Conservation (phyloP, 2,329 filamentous ascomycete species). For the Scedosporium boydii region DNA sequence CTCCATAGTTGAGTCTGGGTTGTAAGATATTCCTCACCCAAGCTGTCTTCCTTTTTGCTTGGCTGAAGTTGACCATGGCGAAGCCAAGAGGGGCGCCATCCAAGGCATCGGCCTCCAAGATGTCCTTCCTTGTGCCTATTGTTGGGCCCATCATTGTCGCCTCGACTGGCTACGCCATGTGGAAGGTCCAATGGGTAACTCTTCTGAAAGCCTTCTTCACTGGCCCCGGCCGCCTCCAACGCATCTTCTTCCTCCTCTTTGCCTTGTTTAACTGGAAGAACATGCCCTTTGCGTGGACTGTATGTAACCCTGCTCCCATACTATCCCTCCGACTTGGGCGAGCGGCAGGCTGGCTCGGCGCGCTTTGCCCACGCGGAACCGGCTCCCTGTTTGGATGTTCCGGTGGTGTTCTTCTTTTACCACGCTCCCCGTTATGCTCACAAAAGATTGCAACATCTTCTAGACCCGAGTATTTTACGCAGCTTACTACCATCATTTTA, state of each 20-base stretch:
- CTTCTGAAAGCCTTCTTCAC: slow-evolving; percentile 36
- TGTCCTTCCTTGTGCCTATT: slow-evolving; percentile 21
- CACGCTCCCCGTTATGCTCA: not conserved
- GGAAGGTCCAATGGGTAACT: slow-evolving; percentile 31
- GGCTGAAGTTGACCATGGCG: slow-evolving; percentile 12
- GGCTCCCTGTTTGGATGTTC: too few species aligned
- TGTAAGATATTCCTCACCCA: not conserved
- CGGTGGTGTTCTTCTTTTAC: not conserved
- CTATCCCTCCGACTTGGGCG: too few species aligned
- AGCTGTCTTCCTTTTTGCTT: slow-evolving; percentile 10
- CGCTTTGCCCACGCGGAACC: too few species aligned
- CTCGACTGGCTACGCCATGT: slow-evolving; percentile 36
- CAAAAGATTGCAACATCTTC: not conserved
- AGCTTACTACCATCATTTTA: slow-evolving; percentile 43
- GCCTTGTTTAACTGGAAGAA: slow-evolving; percentile 62
- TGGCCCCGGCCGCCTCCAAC: slow-evolving; percentile 42
- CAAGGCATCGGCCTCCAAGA: slow-evolving; percentile 22
- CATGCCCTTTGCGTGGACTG: slow-evolving; percentile 67
- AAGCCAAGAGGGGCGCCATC: slow-evolving; percentile 11
- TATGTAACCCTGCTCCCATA: slow-evolving; percentile 28
- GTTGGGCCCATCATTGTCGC: slow-evolving; percentile 31
- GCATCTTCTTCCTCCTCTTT: slow-evolving; percentile 44
- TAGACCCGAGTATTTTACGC: slow-evolving; percentile 51
- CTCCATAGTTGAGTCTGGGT: not conserved
- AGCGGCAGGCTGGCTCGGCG: too few species aligned